These are phyloP conservation scores for Actinomucor elegans DNA, from an alignment of 371 early-diverging fungal genomes.

Conservation along the genomic window DNA sequence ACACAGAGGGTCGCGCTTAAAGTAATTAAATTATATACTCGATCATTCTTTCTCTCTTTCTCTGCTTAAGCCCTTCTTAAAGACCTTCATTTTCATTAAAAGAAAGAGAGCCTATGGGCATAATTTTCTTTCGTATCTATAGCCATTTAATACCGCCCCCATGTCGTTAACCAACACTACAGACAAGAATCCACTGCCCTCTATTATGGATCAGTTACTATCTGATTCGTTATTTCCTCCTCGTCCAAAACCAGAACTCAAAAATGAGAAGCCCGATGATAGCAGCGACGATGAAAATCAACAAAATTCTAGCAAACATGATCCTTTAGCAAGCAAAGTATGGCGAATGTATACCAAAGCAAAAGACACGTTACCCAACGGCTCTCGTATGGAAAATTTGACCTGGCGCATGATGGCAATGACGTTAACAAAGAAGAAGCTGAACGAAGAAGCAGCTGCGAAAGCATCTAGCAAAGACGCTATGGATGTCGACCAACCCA, in stretches of 20 bases:
- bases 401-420: constrained; percentile 77
- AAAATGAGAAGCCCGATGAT: background rate
- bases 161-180: constrained; percentile 17
- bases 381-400: constrained; percentile 65
- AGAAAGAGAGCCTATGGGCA: constrained; percentile 10
- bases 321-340: constrained; percentile 60
- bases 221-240: constrained; percentile 24
- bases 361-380: constrained; percentile 65
- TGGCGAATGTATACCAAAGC: constrained; percentile 75
- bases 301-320: constrained; percentile 38
- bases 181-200: constrained; percentile 5
- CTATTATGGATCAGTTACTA: constrained; percentile 20
- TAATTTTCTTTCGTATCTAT: constrained; percentile 14
- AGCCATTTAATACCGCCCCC: constrained; percentile 11
- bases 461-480: background rate
- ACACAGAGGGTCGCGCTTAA: constrained; percentile 3
- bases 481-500: constrained; percentile 5
- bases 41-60: constrained; percentile 5
- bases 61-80: background rate
- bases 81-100: background rate
- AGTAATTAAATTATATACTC: constrained; percentile 8
- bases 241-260: background rate
- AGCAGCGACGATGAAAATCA: background rate
- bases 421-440: constrained; percentile 48
- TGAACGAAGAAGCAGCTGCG: constrained; percentile 6